Evolutionary conservation across 192 early-diverging fungal genomes (phyloP).

Genomic region (Coemansia sp.): DNA sequence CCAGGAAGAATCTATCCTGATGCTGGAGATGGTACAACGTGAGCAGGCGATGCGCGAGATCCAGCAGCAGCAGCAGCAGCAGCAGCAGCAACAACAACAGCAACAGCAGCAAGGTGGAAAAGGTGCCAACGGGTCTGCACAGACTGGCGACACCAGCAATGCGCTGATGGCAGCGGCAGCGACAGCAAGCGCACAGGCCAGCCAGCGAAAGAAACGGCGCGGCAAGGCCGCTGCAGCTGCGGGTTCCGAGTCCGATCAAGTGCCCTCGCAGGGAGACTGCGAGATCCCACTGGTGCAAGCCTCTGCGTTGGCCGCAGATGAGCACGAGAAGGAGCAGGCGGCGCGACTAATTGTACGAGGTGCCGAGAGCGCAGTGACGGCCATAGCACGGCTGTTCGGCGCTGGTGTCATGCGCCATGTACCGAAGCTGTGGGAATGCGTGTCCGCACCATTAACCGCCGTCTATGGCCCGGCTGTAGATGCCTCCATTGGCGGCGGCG

Average conservation of each 20-base stretch:
- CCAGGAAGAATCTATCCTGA: slow-evolving; percentile 33
- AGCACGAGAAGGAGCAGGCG: slow-evolving; percentile 55
- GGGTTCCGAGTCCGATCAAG: background rate
- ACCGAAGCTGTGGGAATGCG: slow-evolving; percentile 48
- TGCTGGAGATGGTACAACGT: slow-evolving; percentile 49
- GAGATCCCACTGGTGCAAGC: slow-evolving; percentile 36
- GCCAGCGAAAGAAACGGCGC: slow-evolving; percentile 34
- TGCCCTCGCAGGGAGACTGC: background rate
- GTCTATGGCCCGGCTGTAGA: slow-evolving; percentile 13
- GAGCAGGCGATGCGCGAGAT: slow-evolving; percentile 20
- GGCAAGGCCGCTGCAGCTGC: background rate
- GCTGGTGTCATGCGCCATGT: slow-evolving; percentile 23
- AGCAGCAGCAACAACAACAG: background rate
- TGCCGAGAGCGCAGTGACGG: slow-evolving; percentile 53
- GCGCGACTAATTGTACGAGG: slow-evolving; percentile 67
- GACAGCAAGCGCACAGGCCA: slow-evolving; percentile 41
- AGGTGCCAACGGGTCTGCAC: background rate
- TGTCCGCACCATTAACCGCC: slow-evolving; percentile 29
- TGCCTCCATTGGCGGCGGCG: background rate
- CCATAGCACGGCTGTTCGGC: slow-evolving; percentile 40
- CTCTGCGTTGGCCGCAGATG: slow-evolving; percentile 8
- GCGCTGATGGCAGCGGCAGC: slow-evolving; percentile 43
- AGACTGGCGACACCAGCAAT: slow-evolving; percentile 4
- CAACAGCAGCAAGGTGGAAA: background rate
- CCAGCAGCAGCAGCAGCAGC: slow-evolving; percentile 4